Conservation (phyloP, 441 rosid species). For the Croton laevigatus region DNA sequence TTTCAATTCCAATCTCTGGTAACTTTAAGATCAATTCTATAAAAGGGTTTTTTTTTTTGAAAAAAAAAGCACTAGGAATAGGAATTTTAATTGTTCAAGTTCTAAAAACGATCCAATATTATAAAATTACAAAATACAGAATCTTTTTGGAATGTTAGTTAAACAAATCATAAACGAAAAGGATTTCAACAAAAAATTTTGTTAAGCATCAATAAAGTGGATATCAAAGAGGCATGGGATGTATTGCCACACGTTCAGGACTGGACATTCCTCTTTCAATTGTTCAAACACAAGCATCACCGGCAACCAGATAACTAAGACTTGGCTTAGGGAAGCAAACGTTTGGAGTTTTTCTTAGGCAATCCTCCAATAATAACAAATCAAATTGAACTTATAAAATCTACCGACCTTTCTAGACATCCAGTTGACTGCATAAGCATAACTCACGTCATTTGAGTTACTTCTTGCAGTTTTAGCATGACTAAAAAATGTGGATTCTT, state of each 20-base stretch:
- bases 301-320: slow-evolving; percentile 14
- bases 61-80: no score
- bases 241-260: slow-evolving; percentile 97
- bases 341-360: no score
- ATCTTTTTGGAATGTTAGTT: not conserved
- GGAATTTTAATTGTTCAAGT: not conserved
- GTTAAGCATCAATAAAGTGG: slow-evolving; percentile 70
- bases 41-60: no score
- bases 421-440: slow-evolving; percentile 94
- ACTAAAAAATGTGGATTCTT: no score
- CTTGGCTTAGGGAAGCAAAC: not conserved
- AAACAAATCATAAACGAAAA: not conserved
- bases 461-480: slow-evolving; percentile 95
- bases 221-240: slow-evolving; percentile 90
- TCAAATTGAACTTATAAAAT: slow-evolving; percentile 20
- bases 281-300: slow-evolving; percentile 38
- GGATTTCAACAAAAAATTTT: slow-evolving; percentile 2
- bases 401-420: slow-evolving; percentile 87
- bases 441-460: slow-evolving; percentile 72
- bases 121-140: not conserved
- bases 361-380: not conserved
- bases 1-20: not conserved
- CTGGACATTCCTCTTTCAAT: slow-evolving; percentile 99
- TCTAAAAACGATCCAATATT: not conserved
- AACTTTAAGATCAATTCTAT: not conserved